phyloP scores from a whole-genome alignment of 2,329 filamentous ascomycete species.

The Aspergillus persii region DNA sequence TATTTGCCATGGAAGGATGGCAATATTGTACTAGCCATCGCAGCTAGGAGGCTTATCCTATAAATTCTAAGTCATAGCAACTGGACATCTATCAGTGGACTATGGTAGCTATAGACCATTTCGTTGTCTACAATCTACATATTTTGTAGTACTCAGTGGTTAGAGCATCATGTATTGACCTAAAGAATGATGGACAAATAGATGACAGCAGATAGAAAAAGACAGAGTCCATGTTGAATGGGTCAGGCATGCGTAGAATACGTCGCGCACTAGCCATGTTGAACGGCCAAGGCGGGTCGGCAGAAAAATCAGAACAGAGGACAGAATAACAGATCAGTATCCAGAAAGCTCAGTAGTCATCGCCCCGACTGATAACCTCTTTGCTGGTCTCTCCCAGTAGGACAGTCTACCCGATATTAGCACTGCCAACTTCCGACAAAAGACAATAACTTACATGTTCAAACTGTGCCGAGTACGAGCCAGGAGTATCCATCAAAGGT shows the following conservation, averaged over 20 bases:
- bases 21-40: too few relatives aligned
- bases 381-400: constrained; percentile 47
- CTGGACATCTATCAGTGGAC: too few relatives aligned
- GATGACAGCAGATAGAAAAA: too few relatives aligned
- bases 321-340: not conserved
- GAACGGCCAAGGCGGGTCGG: not conserved
- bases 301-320: constrained; percentile 1
- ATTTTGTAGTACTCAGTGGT: too few relatives aligned
- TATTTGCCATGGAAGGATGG: too few relatives aligned
- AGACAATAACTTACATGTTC: constrained; percentile 49
- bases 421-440: not conserved
- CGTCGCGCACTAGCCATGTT: not conserved
- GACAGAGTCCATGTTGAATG: not conserved
- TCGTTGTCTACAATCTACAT: too few relatives aligned
- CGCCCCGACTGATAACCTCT: constrained; percentile 54
- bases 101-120: too few relatives aligned
- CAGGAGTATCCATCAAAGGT: constrained; percentile 57
- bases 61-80: too few relatives aligned
- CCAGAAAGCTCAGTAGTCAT: constrained; percentile 46
- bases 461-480: constrained; percentile 64
- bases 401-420: constrained; percentile 43
- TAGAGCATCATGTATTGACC: too few relatives aligned
- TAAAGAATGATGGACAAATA: too few relatives aligned
- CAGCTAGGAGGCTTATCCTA: too few relatives aligned
- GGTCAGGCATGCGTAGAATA: not conserved